Evolutionary conservation across 148 eudicot genomes (phyloP).

Genomic region (Nepenthes gracilis): DNA sequence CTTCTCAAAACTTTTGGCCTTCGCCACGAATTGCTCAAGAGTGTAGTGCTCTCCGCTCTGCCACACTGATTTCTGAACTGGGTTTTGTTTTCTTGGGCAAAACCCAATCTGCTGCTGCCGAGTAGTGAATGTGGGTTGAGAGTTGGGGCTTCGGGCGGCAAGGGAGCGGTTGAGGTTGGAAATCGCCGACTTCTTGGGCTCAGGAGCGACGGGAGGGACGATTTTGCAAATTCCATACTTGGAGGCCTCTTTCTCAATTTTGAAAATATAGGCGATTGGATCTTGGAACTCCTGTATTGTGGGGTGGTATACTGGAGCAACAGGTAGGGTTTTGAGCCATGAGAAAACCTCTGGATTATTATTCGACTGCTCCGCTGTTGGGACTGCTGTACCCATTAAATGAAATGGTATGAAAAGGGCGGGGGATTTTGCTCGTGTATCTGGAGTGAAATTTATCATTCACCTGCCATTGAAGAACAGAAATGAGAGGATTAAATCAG

Average conservation of each 20-base stretch:
- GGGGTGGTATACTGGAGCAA: slow-evolving; percentile 92
- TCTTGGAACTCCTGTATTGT: slow-evolving; percentile 83
- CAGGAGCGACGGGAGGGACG: slow-evolving; percentile 67
- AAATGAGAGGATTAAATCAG: too few species aligned
- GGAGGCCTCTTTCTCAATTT: slow-evolving; percentile 86
- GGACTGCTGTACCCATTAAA: too few species aligned
- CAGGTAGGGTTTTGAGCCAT: slow-evolving; percentile 88
- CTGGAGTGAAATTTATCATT: too few species aligned
- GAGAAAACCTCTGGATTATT: slow-evolving; percentile 17
- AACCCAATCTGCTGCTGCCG: slow-evolving; percentile 92
- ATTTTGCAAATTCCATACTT: slow-evolving; percentile 88
- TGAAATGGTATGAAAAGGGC: too few species aligned
- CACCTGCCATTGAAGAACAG: too few species aligned
- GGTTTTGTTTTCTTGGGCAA: slow-evolving; percentile 83
- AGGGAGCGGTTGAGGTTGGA: slow-evolving; percentile 55
- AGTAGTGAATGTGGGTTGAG: slow-evolving; percentile 59
- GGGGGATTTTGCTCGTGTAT: too few species aligned
- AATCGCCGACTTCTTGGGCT: slow-evolving; percentile 38
- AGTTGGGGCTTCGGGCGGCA: slow-evolving; percentile 28
- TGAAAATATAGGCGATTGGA: slow-evolving; percentile 88
- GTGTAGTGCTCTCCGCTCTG: slow-evolving; percentile 79
- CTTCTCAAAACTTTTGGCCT: slow-evolving; percentile 69
- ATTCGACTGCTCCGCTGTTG: too few species aligned
- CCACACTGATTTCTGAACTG: slow-evolving; percentile 87
- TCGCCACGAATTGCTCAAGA: slow-evolving; percentile 53